phyloP scores from a whole-genome alignment of 768 basidiomycete species.

The Mycena albidolilacea region DNA sequence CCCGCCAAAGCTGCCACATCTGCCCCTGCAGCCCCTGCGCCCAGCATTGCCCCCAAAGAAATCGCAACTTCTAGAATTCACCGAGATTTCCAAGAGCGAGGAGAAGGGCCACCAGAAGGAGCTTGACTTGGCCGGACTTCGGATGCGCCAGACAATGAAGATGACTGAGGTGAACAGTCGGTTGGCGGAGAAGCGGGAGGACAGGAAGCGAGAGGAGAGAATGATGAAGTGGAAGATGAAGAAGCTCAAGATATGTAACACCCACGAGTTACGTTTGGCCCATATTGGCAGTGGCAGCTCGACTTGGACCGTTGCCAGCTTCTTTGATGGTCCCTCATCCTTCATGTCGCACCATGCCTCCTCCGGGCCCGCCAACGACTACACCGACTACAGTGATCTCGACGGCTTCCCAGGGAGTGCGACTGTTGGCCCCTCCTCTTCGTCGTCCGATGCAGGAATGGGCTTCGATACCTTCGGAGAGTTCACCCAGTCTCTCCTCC shows the following conservation, averaged over 20 bases:
- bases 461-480: not conserved
- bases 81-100: conserved; percentile 19
- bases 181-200: not conserved
- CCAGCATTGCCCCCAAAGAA: conserved; percentile 8
- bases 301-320: not conserved
- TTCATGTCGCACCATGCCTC: not conserved
- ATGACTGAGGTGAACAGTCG: not conserved
- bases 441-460: not conserved
- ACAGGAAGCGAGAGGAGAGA: conserved; percentile 6
- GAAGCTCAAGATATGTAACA: not conserved
- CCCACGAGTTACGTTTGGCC: not conserved
- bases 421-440: not conserved
- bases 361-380: too few species aligned
- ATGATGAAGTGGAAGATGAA: not conserved
- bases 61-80: conserved; percentile 5
- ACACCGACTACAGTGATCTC: not conserved
- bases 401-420: not conserved
- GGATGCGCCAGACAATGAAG: not conserved
- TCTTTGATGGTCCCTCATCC: not conserved
- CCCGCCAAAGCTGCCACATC: conserved; percentile 2
- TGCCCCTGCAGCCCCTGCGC: not conserved
- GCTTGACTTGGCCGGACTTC: conserved; percentile 13
- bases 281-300: not conserved
- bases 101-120: conserved; percentile 23
- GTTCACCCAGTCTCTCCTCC: not conserved